Percentiles rank a stretch among this genome's conserved stretches.
Conservation (phyloP, 225 moss, liverwort and hornwort genomes). For the Bryoerythrophyllum caledonicum region DNA sequence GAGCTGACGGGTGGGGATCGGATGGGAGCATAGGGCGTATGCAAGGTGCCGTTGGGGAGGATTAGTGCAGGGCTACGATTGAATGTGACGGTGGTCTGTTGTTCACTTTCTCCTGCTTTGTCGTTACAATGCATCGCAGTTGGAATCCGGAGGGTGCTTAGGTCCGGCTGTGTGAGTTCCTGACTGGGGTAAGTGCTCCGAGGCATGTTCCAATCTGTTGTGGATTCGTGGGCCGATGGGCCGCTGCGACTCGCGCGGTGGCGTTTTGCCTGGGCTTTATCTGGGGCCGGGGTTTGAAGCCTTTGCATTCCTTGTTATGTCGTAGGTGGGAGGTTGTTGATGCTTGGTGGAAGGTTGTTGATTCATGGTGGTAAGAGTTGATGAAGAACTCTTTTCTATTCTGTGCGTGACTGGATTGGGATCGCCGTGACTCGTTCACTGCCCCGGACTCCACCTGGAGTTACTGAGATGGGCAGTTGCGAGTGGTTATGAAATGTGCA, state of each 20-base stretch:
- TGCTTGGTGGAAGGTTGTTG: neutral
- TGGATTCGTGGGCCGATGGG: neutral
- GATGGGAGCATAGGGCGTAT: constrained; percentile 1
- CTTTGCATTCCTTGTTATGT: neutral
- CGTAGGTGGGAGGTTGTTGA: neutral
- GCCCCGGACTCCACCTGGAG: neutral
- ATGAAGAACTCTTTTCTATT: neutral
- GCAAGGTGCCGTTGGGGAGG: neutral
- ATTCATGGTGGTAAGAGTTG: neutral
- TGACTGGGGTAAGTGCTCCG: constrained; percentile 17
- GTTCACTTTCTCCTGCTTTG: constrained; percentile 7
- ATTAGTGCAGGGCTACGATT: neutral
- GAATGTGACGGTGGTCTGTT: constrained; percentile 2
- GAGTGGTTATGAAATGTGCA: neutral
- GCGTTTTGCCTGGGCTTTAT: neutral
- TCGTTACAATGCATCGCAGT: constrained; percentile 7
- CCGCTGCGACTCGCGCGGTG: neutral
- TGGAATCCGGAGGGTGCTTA: constrained; percentile 16
- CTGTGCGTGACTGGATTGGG: neutral
- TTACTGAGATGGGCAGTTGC: neutral
- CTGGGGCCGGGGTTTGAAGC: neutral
- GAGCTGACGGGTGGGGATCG: neutral
- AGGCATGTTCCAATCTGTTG: constrained; percentile 9
- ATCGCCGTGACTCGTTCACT: neutral
- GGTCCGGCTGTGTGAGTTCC: constrained; percentile 18